Base-by-base conservation (phyloP, 2,329 filamentous ascomycete genomes). In the Magnaporthales sp. region DNA sequence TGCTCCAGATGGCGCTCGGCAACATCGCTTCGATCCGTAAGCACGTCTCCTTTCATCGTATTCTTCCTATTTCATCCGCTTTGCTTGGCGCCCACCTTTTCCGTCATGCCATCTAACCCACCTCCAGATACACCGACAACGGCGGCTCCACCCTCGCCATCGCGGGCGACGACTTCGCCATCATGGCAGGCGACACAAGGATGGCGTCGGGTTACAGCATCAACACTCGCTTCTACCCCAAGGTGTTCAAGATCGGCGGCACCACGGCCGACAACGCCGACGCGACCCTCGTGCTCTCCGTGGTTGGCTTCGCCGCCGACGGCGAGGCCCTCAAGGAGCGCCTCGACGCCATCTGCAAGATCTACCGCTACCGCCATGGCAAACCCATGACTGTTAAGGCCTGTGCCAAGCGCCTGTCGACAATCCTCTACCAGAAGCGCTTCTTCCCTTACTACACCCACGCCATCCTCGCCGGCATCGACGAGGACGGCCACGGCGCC, bases 361-460 rank as follows among this genome's bases (percentile, higher is more conserved):
- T 98, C 90, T 98, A 98, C 87, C 91, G 91, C 74, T 97, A 97
- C 83, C 93, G 96, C 77, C 94, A 98, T 79, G 92, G 92, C 79
- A 99, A 98, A 84, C 88, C 92, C 71, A 99, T 99, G 90, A 90
- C 87, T 70, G 91, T 98, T 75, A 90, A 92, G 74, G 95, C 95
- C 63, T 98, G 94, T 80, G 96, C 95, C 67, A 94, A 98, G 81
- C 89, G 94, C 67, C 85, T 99, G 69, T 94, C 92, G 56, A 97
- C 96, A 62, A 96, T 99, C 71, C 88, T 99, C 67, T 99, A 99
- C 83, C 85, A 89, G 79, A 98, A 98, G 83, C 92, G 95, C 63
- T 99, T 99, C 84, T 99, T 99, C 84, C 95, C 95, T 26, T 99
- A 97, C 86, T 99, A 99, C 79, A 92, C 96, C 67, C 89, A 94